Percentiles rank a stretch among this genome's conserved stretches.
These are phyloP conservation scores for Microstegium vimineum DNA, from an alignment of 176 grass and related monocot species.

Conservation along the genomic window DNA sequence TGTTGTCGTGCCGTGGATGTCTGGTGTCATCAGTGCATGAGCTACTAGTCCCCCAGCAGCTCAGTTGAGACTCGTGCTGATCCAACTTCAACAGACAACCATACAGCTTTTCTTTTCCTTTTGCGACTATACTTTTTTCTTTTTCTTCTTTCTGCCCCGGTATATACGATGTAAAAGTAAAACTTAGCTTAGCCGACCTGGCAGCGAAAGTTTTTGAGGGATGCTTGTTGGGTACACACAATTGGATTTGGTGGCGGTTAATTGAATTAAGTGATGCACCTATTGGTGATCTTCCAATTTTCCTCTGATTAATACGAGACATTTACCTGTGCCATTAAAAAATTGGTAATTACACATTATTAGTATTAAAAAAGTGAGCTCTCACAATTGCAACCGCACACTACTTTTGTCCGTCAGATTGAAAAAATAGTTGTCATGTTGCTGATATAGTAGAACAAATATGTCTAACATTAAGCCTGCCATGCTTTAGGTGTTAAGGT, in stretches of 20 bases:
- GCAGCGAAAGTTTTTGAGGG: slow-evolving; percentile 13
- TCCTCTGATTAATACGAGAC: background rate
- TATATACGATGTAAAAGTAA: slow-evolving; percentile 42
- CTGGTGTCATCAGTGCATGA: slow-evolving; percentile 64
- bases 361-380: too few species aligned
- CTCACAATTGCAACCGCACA: too few species aligned
- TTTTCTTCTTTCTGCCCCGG: background rate
- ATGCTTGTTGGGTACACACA: slow-evolving; percentile 14
- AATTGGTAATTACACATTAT: too few species aligned
- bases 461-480: too few species aligned
- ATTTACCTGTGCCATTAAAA: too few species aligned
- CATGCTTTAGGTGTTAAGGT: too few species aligned
- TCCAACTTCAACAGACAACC: slow-evolving; percentile 9
- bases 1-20: slow-evolving; percentile 86
- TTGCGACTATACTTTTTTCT: slow-evolving; percentile 23
- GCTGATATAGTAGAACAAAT: too few species aligned
- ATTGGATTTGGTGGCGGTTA: slow-evolving; percentile 2
- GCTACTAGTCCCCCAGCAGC: background rate
- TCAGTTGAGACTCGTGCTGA: background rate
- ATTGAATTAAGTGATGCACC: slow-evolving; percentile 5
- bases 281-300: background rate
- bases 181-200: slow-evolving; percentile 44
- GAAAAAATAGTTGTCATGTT: too few species aligned
- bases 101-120: slow-evolving; percentile 15
- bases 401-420: too few species aligned